Evolutionary conservation across 2,329 filamentous ascomycete genomes (phyloP).

Genomic region (Colletotrichum tropicale): DNA sequence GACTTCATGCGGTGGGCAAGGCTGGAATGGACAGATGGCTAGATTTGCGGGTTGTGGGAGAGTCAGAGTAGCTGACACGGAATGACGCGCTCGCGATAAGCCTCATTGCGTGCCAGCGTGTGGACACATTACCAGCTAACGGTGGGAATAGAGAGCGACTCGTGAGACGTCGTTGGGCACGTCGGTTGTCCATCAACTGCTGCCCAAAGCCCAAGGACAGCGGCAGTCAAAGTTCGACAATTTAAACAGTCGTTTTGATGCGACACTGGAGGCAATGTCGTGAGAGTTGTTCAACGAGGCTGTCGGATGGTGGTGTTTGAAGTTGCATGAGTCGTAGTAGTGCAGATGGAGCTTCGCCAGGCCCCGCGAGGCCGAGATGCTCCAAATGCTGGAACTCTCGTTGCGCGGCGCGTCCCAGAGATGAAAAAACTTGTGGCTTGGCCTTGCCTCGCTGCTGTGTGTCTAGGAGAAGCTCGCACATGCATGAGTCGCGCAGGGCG

Average conservation of each 20-base stretch:
- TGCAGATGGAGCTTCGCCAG: not conserved
- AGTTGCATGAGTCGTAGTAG: constrained; percentile 17
- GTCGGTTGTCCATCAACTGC: not conserved
- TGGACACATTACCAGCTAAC: not conserved
- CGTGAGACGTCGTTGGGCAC: not conserved
- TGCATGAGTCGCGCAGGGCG: constrained; percentile 15
- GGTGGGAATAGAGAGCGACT: not conserved
- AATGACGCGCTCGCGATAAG: not conserved
- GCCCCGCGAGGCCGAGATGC: constrained; percentile 12
- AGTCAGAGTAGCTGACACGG: not conserved
- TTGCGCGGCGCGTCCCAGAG: not conserved
- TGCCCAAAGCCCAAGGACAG: not conserved
- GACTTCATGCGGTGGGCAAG: constrained; percentile 18
- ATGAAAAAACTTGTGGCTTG: not conserved
- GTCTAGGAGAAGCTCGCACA: not conserved
- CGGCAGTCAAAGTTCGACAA: not conserved
- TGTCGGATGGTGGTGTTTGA: constrained; percentile 13
- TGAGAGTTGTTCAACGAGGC: constrained; percentile 3
- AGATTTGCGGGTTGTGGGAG: not conserved
- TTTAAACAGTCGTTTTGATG: not conserved
- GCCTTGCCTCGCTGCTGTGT: not conserved
- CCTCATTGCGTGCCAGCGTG: not conserved
- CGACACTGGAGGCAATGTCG: not conserved
- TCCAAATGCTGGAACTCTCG: not conserved
- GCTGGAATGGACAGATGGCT: constrained; percentile 17